phyloP scores from a whole-genome alignment of 305 asterid species.

The Stenogyne calaminthoides region DNA sequence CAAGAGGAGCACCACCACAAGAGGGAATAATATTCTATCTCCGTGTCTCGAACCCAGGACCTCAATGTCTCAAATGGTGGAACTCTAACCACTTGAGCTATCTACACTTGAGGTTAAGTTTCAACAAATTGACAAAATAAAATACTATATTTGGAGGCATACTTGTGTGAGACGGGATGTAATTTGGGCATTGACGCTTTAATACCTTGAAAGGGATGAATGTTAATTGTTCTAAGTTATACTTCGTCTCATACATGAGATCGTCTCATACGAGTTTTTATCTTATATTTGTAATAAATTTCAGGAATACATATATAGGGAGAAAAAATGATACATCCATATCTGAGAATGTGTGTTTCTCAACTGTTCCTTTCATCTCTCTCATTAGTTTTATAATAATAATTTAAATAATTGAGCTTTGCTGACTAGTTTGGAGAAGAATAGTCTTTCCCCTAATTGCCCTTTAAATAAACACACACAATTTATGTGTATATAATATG shows the following conservation, averaged over 20 bases:
- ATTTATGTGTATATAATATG: neutral
- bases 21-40: too few relatives aligned
- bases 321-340: neutral
- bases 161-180: too few relatives aligned
- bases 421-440: neutral
- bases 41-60: too few relatives aligned
- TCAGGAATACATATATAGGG: neutral
- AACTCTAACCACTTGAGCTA: too few relatives aligned
- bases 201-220: too few relatives aligned
- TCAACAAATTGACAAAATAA: neutral
- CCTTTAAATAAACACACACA: neutral
- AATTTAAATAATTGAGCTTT: neutral
- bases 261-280: too few relatives aligned
- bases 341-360: neutral
- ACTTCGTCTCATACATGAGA: too few relatives aligned
- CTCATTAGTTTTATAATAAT: neutral
- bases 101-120: neutral
- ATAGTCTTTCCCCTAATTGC: neutral
- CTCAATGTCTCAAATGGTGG: too few relatives aligned
- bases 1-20: too few relatives aligned
- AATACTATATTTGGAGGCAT: too few relatives aligned
- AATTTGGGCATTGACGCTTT: too few relatives aligned
- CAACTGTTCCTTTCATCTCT: neutral
- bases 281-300: neutral
- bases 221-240: too few relatives aligned